A percentile compares a stretch with the other conserved stretches of the same genome.
Conservation (phyloP, 768 basidiomycete genomes). For the Coprinopsis strossmayeri region DNA sequence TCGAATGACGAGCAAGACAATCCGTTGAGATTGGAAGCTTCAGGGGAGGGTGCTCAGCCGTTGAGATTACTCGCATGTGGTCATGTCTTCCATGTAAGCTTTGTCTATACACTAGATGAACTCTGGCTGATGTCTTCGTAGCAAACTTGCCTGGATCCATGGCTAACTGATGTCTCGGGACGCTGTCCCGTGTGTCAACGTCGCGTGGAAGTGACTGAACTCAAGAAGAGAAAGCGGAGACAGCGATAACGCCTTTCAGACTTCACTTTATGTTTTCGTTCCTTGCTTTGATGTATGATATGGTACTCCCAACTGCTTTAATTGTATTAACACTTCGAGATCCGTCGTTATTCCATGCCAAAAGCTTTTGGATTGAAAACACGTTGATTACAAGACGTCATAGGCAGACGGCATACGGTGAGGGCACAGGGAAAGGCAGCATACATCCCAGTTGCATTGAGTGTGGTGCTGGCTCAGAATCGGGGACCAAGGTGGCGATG, state of each 20-base stretch:
- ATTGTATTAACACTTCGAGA: background rate
- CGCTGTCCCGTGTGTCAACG: slow-evolving; percentile 86
- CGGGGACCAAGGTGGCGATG: background rate
- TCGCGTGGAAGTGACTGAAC: slow-evolving; percentile 49
- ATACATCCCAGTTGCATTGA: background rate
- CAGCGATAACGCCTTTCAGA: background rate
- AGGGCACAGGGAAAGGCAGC: background rate
- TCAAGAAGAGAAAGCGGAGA: slow-evolving; percentile 24
- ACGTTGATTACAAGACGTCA: background rate
- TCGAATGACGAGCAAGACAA: no score
- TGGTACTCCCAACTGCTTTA: background rate
- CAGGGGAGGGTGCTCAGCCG: slow-evolving; percentile 71
- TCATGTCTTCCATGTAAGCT: slow-evolving; percentile 85
- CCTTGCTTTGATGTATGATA: background rate
- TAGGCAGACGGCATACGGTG: background rate
- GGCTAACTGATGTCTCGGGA: slow-evolving; percentile 80
- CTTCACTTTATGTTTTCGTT: background rate
- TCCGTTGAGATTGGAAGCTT: slow-evolving; percentile 54
- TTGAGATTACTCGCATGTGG: slow-evolving; percentile 71
- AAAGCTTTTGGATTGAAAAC: background rate
- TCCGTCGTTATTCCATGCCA: background rate
- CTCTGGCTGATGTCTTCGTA: slow-evolving; percentile 19
- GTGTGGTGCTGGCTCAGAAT: background rate
- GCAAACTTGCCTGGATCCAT: slow-evolving; percentile 89
- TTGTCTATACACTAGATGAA: background rate